Conservation (phyloP, 2,329 filamentous ascomycete species). For the Sclerotinia glacialis region DNA sequence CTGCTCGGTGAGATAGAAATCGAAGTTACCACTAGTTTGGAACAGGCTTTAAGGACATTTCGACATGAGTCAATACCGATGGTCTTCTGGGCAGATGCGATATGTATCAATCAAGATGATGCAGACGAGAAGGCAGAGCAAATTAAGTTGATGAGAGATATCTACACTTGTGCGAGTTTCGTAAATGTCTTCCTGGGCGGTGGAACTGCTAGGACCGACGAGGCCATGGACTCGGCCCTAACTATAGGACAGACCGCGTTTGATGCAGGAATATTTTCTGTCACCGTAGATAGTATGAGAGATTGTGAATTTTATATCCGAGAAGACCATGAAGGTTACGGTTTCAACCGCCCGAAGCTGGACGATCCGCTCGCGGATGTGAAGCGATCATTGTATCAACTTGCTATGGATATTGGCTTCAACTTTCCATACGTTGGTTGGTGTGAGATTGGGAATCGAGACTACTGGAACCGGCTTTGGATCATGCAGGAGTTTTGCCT, state of each 20-base stretch:
- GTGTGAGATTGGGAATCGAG: conserved; percentile 9
- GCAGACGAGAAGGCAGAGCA: conserved; percentile 22
- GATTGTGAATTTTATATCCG: conserved; percentile 7
- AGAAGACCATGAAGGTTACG: conserved; percentile 2
- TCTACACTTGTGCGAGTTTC: conserved; percentile 20
- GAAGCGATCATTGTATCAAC: conserved; percentile 11
- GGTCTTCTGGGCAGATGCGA: conserved; percentile 24
- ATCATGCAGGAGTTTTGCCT: conserved; percentile 25
- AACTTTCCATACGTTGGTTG: conserved; percentile 17
- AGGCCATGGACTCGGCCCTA: conserved; percentile 16
- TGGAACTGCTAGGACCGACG: conserved; percentile 19
- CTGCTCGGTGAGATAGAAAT: conserved; percentile 20
- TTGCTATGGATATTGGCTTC: conserved; percentile 11
- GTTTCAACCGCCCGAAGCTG: conserved; percentile 7
- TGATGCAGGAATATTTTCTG: conserved; percentile 14
- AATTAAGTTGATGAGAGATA: conserved; percentile 23
- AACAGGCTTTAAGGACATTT: conserved; percentile 24
- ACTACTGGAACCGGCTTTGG: conserved; percentile 24
- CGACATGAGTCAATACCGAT: conserved; percentile 5
- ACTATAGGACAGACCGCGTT: conserved; percentile 17
- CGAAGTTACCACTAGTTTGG: conserved; percentile 24
- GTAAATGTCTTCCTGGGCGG: conserved; percentile 24
- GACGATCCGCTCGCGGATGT: conserved; percentile 1
- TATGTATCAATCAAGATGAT: conserved; percentile 27
- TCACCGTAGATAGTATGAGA: conserved; percentile 8